phyloP scores from a whole-genome alignment of 768 basidiomycete genomes.

The Rhodotorula taiwanensis region DNA sequence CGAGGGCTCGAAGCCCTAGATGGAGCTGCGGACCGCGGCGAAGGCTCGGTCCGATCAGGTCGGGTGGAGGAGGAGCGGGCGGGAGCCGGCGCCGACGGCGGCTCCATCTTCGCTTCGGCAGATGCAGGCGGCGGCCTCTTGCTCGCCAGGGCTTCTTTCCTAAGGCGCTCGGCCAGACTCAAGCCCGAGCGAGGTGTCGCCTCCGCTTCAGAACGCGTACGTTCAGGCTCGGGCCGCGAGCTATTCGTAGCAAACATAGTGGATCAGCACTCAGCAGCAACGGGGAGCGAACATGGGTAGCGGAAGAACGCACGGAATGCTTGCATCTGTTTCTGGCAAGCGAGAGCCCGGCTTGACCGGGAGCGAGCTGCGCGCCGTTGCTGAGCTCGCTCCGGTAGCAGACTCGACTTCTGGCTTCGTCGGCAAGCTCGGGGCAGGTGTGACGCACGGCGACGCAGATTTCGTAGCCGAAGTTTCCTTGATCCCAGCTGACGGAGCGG shows the following conservation, averaged over 20 bases:
- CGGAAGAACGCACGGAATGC: no score
- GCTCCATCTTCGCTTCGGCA: slow-evolving; percentile 22
- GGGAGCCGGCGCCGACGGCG: slow-evolving; percentile 11
- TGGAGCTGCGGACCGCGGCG: slow-evolving; percentile 2
- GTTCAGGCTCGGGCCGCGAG: no score
- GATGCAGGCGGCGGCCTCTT: not conserved
- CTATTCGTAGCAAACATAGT: no score
- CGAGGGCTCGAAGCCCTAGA: slow-evolving; percentile 1
- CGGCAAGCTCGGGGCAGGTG: slow-evolving; percentile 9
- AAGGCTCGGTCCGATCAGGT: not conserved
- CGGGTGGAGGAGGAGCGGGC: not conserved
- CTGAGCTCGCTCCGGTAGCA: no score
- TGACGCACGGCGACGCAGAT: not conserved
- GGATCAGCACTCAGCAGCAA: no score
- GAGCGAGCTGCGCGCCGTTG: no score
- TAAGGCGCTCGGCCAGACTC: slow-evolving; percentile 15
- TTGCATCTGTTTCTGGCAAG: not conserved
- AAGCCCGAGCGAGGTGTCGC: slow-evolving; percentile 1
- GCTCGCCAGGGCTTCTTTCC: slow-evolving; percentile 21
- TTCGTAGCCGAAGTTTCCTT: not conserved
- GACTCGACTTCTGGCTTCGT: not conserved
- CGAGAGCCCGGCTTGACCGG: not conserved
- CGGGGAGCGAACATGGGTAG: no score
- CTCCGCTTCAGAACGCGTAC: no score
- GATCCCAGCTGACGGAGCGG: not conserved